Base-by-base conservation (phyloP, 306 rosid species). In the Heteromeles arbutifolia region DNA sequence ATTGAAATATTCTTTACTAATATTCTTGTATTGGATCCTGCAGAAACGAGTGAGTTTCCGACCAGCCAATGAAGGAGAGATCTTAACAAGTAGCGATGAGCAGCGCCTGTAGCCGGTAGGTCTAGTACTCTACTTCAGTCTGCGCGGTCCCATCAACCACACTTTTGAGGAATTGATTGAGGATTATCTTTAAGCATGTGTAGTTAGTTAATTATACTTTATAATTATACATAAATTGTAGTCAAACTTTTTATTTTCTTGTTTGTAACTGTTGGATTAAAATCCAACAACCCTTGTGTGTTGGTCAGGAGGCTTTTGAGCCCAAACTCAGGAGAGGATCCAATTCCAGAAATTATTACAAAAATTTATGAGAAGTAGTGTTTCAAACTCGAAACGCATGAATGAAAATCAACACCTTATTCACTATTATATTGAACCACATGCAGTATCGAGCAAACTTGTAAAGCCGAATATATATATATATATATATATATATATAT, bases 41-140 rank as follows among this genome's bases (percentile, higher is more conserved):
- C 93, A 92, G 99, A 95, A 83, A 74, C 87, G 90, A 67, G 99
- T 95, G 85, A 90, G 97, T 82, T 95, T 92, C 82, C 79, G 78
- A 81, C 82, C 95, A 61, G 79, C 82, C 56, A 81, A 14, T 37
- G 93, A 88, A 70, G 94, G 73, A 79, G 84, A 84, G 66, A 79
- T 82, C 90, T 22, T 84, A 52, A 44, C 58, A 4, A 74, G 59
- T 19, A 59, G 68, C 2, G 41, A 21, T 8, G 66, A 22, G 21
- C 65, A 61, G 34, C 14, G 66, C 19, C 18, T 18, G 9, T 64
- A 64, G 43, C 7, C 44, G 10, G 43, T n/a, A 56, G 26, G n/a
- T 25, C 18, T 22, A 28, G 50, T 73, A 22, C 32, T 22, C 21
- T 12, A 28, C 59, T 74, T 43, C 59, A 74, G 69, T 43, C 31